A percentile compares a stretch with the other conserved stretches of the same genome.
Conservation (phyloP, 495 filamentous ascomycete genomes). For the Talaromyces stipitatus region DNA sequence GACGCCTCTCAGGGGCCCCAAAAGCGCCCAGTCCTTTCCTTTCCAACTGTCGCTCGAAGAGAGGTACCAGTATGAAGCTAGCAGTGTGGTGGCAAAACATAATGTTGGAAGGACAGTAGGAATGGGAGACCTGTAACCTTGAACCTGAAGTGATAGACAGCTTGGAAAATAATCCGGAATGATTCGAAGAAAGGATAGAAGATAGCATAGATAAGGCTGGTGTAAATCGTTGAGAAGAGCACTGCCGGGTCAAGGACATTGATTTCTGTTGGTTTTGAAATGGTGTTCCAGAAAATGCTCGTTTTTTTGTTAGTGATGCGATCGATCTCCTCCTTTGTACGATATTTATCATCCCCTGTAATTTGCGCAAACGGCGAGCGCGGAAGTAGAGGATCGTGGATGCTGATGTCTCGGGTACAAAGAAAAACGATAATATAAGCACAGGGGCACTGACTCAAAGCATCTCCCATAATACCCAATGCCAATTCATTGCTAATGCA, state of each 20-base stretch:
- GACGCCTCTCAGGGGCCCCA: too few relatives aligned
- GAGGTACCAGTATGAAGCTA: slow-evolving; percentile 38
- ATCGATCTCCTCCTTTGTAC: too few relatives aligned
- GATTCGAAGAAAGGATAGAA: slow-evolving; percentile 52
- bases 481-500: slow-evolving; percentile 29
- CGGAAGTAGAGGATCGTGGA: slow-evolving; percentile 50
- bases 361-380: slow-evolving; percentile 39
- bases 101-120: too few relatives aligned
- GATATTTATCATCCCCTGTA: slow-evolving; percentile 32
- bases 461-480: slow-evolving; percentile 41
- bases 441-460: slow-evolving; percentile 38
- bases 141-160: slow-evolving; percentile 39
- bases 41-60: too few relatives aligned
- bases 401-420: slow-evolving; percentile 49
- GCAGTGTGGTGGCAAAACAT: slow-evolving; percentile 14
- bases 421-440: slow-evolving; percentile 42
- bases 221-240: slow-evolving; percentile 44
- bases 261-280: slow-evolving; percentile 36
- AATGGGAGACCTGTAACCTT: slow-evolving; percentile 41
- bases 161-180: slow-evolving; percentile 44
- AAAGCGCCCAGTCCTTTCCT: too few relatives aligned
- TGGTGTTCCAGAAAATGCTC: slow-evolving; percentile 29
- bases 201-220: slow-evolving; percentile 44
- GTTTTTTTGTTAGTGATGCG: too few relatives aligned
- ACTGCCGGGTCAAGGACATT: slow-evolving; percentile 42